Evolutionary conservation across 805 yeast genomes (phyloP).

Genomic region (Wickerhamiella allomyrinae): DNA sequence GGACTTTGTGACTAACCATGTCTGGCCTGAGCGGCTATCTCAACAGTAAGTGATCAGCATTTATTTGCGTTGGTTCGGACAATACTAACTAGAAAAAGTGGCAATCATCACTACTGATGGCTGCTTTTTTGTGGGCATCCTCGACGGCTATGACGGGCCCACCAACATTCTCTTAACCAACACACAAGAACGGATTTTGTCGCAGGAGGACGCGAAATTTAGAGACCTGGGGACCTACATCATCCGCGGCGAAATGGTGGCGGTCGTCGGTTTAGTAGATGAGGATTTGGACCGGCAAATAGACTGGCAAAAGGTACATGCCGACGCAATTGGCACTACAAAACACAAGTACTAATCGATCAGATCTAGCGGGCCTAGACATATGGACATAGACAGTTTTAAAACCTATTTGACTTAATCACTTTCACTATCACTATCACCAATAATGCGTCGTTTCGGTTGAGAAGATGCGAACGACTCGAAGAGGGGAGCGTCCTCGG

Average conservation of each 20-base stretch:
- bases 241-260: constrained; percentile 26
- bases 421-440: background rate
- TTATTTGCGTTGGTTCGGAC: constrained; percentile 10
- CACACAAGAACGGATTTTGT: constrained; percentile 20
- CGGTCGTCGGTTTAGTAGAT: constrained; percentile 23
- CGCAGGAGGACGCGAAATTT: constrained; percentile 17
- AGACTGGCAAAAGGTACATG: constrained; percentile 24
- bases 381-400: no score
- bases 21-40: constrained; percentile 15
- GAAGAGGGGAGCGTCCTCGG: background rate
- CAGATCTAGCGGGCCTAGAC: background rate
- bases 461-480: background rate
- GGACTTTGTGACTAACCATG: no score
- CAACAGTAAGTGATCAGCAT: constrained; percentile 15
- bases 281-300: constrained; percentile 20
- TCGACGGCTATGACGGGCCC: constrained; percentile 27
- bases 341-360: background rate
- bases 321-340: constrained; percentile 9
- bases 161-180: constrained; percentile 23
- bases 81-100: constrained; percentile 15
- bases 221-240: constrained; percentile 24
- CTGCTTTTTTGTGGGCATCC: constrained; percentile 20
- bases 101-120: constrained; percentile 26
- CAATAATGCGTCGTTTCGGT: background rate
- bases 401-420: no score